Percentiles rank a stretch among this genome's conserved stretches.
These are phyloP conservation scores for Fragosphaeria purpurea DNA, from an alignment of 2,329 filamentous ascomycete species.

Conservation along the genomic window DNA sequence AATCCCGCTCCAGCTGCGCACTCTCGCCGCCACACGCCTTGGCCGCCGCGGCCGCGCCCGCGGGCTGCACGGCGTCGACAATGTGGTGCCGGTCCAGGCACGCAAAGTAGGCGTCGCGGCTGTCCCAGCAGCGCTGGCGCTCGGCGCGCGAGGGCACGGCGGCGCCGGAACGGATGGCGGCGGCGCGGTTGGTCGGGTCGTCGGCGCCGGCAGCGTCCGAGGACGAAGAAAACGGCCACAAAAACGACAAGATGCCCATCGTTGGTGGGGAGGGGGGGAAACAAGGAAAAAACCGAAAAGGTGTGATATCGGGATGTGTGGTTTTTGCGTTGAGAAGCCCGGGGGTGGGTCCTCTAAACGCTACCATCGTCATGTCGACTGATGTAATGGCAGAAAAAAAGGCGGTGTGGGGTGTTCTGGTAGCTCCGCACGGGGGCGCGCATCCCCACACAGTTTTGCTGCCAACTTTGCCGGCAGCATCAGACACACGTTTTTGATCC, in stretches of 20 bases:
- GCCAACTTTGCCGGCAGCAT: too few species aligned
- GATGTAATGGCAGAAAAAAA: constrained; percentile 9
- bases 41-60: constrained; percentile 26
- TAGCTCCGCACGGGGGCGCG: too few species aligned
- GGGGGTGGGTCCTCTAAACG: too few species aligned
- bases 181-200: constrained; percentile 34
- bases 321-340: too few species aligned
- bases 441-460: too few species aligned
- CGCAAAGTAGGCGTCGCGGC: constrained; percentile 75
- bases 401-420: constrained; percentile 2
- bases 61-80: constrained; percentile 51
- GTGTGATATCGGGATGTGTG: neutral
- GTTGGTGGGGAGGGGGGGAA: constrained; percentile 6
- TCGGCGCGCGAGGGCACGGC: constrained; percentile 78
- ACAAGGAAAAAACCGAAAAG: neutral
- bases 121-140: constrained; percentile 78
- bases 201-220: constrained; percentile 15
- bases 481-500: too few species aligned
- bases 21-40: constrained; percentile 31
- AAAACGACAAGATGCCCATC: constrained; percentile 41
- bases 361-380: neutral
- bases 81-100: constrained; percentile 79
- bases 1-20: constrained; percentile 67
- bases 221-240: constrained; percentile 19
- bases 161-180: constrained; percentile 44